These are phyloP conservation scores for Hanseniaspora valbyensis DNA, from an alignment of 805 yeast genomes.

Conservation along the genomic window DNA sequence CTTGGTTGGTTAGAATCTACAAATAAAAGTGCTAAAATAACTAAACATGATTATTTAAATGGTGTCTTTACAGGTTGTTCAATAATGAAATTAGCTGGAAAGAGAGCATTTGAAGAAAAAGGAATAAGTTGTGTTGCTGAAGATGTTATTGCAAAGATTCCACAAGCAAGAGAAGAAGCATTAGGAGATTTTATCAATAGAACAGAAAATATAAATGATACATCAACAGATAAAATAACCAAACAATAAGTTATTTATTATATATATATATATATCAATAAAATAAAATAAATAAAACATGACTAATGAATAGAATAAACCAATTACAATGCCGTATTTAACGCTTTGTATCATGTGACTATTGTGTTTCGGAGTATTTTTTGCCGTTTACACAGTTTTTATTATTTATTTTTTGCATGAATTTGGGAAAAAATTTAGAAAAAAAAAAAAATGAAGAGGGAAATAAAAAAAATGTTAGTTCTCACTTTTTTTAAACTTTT, in stretches of 20 bases:
- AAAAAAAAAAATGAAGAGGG: too few relatives aligned
- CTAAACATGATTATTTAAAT: background rate
- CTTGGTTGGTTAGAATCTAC: conserved; percentile 6
- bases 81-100: conserved; percentile 10
- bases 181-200: conserved; percentile 9
- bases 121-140: conserved; percentile 13
- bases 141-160: background rate
- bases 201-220: background rate
- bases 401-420: too few relatives aligned
- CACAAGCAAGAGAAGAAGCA: background rate
- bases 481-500: too few relatives aligned
- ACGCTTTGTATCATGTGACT: too few relatives aligned
- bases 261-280: too few relatives aligned
- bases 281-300: too few relatives aligned
- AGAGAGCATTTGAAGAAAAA: background rate
- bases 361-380: too few relatives aligned
- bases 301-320: background rate
- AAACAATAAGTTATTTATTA: background rate
- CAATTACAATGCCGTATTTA: too few relatives aligned
- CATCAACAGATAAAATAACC: background rate
- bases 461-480: too few relatives aligned
- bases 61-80: conserved; percentile 7
- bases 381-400: too few relatives aligned
- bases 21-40: background rate
- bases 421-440: too few relatives aligned